phyloP scores from a whole-genome alignment of 805 yeast species.

The Myxozyma monticola region DNA sequence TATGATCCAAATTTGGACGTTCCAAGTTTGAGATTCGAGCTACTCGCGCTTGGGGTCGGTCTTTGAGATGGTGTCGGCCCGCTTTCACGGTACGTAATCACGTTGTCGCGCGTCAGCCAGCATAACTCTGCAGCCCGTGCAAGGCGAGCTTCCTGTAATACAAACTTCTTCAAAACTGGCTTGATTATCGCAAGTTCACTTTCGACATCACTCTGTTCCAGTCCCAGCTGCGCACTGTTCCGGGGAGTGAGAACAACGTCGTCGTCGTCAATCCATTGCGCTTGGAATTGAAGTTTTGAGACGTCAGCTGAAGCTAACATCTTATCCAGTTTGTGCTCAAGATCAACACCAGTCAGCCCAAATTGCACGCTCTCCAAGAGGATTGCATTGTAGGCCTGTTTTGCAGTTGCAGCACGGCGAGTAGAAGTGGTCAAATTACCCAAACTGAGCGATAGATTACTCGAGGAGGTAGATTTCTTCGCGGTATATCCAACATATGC shows the following conservation, averaged over 20 bases:
- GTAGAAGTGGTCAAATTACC: background rate
- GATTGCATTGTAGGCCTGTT: conserved; percentile 26
- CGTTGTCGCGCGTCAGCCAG: conserved; percentile 27
- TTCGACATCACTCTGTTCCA: conserved; percentile 16
- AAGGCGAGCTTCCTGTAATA: conserved; percentile 2
- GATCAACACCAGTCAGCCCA: conserved; percentile 23
- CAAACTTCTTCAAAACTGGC: conserved; percentile 11
- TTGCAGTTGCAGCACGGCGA: conserved; percentile 5
- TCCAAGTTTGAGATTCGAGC: background rate
- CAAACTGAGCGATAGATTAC: conserved; percentile 12
- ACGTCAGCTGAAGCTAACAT: background rate
- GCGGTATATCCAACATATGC: conserved; percentile 11
- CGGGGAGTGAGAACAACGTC: conserved; percentile 24
- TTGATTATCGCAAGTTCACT: conserved; percentile 17
- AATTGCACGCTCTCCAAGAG: conserved; percentile 21
- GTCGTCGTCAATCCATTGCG: conserved; percentile 29
- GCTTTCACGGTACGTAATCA: conserved; percentile 26
- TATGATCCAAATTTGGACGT: conserved; percentile 10
- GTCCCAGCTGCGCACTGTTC: background rate
- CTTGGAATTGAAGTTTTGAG: conserved; percentile 12
- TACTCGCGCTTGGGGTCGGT: conserved; percentile 2
- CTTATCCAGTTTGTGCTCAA: conserved; percentile 19
- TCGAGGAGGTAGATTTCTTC: background rate
- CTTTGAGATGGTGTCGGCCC: background rate
- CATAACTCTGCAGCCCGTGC: conserved; percentile 24